Evolutionary conservation across 176 grass and related monocot genomes (phyloP).

Genomic region (Puccinellia tenuiflora): DNA sequence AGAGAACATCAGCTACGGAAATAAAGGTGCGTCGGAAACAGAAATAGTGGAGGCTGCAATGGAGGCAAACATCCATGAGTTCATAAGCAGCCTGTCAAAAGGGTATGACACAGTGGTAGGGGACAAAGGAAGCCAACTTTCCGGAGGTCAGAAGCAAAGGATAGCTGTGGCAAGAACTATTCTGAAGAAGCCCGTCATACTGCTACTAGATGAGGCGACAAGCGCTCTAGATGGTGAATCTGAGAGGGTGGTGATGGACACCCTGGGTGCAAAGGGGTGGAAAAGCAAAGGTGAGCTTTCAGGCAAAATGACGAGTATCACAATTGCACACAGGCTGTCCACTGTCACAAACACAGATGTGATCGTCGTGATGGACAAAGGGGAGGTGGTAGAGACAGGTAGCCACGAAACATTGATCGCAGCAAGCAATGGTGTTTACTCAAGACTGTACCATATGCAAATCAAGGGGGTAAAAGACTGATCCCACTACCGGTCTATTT

Average conservation of each 20-base stretch:
- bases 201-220: constrained; percentile 59
- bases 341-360: constrained; percentile 38
- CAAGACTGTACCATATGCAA: constrained; percentile 38
- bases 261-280: constrained; percentile 31
- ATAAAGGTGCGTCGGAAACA: constrained; percentile 18
- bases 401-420: constrained; percentile 25
- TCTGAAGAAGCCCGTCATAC: constrained; percentile 46
- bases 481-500: not conserved
- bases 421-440: constrained; percentile 33
- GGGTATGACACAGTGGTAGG: constrained; percentile 55
- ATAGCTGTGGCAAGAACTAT: constrained; percentile 53
- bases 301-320: constrained; percentile 44
- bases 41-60: constrained; percentile 49
- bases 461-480: constrained; percentile 33
- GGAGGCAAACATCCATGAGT: constrained; percentile 54
- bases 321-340: constrained; percentile 51
- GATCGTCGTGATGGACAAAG: constrained; percentile 53
- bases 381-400: constrained; percentile 39
- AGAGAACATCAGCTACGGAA: constrained; percentile 55
- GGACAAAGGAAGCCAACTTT: constrained; percentile 53
- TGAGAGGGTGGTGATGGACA: constrained; percentile 34
- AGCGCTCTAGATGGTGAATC: constrained; percentile 55
- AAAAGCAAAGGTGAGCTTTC: constrained; percentile 4
- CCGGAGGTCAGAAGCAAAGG: constrained; percentile 64
- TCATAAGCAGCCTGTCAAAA: constrained; percentile 38